phyloP scores from a whole-genome alignment of 306 rosid species.

The Vigna angularis region DNA sequence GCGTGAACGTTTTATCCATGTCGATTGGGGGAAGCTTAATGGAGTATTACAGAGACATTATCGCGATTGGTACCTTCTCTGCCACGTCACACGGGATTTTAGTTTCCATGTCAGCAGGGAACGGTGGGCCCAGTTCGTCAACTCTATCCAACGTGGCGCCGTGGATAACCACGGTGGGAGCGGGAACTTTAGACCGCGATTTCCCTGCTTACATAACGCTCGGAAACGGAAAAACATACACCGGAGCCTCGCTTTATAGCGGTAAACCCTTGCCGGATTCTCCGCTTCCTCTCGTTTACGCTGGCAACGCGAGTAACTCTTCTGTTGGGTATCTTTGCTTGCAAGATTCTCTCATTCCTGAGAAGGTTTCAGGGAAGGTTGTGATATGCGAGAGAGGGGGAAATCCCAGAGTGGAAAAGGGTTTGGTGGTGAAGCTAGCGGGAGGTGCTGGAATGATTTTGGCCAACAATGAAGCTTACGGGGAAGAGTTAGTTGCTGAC shows the following conservation, averaged over 20 bases:
- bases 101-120: slow-evolving; percentile 86
- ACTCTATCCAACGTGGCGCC: slow-evolving; percentile 81
- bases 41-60: slow-evolving; percentile 65
- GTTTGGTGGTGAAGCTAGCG: slow-evolving; percentile 68
- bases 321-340: slow-evolving; percentile 60
- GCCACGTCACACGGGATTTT: slow-evolving; percentile 77
- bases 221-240: slow-evolving; percentile 62
- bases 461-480: slow-evolving; percentile 67
- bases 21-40: slow-evolving; percentile 70
- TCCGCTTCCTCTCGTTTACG: slow-evolving; percentile 66
- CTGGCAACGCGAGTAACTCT: slow-evolving; percentile 55
- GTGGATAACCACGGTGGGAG: slow-evolving; percentile 90
- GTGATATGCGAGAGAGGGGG: slow-evolving; percentile 92
- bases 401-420: slow-evolving; percentile 73
- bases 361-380: slow-evolving; percentile 69
- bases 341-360: slow-evolving; percentile 48
- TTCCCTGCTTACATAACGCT: slow-evolving; percentile 69
- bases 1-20: slow-evolving; percentile 77
- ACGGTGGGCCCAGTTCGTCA: slow-evolving; percentile 65
- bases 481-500: slow-evolving; percentile 87
- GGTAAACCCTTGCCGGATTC: slow-evolving; percentile 56
- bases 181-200: slow-evolving; percentile 88
- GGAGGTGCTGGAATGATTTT: slow-evolving; percentile 91
- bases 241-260: slow-evolving; percentile 73
- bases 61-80: slow-evolving; percentile 77